These are phyloP conservation scores for Postia placenta DNA, from an alignment of 768 basidiomycete species.

Conservation along the genomic window DNA sequence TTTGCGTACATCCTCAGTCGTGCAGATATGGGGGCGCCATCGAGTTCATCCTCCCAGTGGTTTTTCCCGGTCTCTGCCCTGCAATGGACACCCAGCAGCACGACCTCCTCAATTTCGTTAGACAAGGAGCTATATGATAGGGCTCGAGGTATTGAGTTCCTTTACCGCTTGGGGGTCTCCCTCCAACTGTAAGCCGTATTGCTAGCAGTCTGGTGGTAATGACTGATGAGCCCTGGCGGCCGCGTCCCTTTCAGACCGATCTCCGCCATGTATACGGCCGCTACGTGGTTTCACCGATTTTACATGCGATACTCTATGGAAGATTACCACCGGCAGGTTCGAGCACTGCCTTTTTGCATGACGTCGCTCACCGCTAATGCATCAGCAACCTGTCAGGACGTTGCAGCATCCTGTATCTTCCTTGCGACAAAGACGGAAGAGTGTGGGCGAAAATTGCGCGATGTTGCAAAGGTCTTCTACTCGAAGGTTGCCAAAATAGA, in stretches of 20 bases:
- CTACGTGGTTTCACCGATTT: constrained; percentile 88
- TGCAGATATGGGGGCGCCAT: too few species aligned
- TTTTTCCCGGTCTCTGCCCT: constrained; percentile 59
- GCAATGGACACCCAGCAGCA: constrained; percentile 49
- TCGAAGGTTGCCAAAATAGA: constrained; percentile 60
- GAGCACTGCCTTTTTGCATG: constrained; percentile 10
- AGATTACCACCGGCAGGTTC: constrained; percentile 74
- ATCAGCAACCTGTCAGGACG: constrained; percentile 43
- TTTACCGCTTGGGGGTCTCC: constrained; percentile 76
- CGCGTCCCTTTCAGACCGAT: constrained; percentile 48
- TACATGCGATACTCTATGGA: constrained; percentile 85
- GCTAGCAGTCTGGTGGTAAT: too few species aligned
- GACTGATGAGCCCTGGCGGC: too few species aligned
- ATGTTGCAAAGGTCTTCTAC: constrained; percentile 71
- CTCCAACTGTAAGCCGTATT: constrained; percentile 74
- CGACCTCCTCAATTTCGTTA: constrained; percentile 38
- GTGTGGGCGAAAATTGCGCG: constrained; percentile 80
- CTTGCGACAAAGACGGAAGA: constrained; percentile 91
- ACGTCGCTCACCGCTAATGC: background rate
- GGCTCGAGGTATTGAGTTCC: constrained; percentile 77
- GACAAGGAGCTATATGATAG: constrained; percentile 74
- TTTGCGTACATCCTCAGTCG: too few species aligned
- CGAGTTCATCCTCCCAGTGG: constrained; percentile 50
- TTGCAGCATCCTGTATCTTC: constrained; percentile 82
- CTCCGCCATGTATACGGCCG: constrained; percentile 80